These are phyloP conservation scores for Phytophthora foliorum DNA, from an alignment of 352 stramenopile genomes.

Conservation along the genomic window DNA sequence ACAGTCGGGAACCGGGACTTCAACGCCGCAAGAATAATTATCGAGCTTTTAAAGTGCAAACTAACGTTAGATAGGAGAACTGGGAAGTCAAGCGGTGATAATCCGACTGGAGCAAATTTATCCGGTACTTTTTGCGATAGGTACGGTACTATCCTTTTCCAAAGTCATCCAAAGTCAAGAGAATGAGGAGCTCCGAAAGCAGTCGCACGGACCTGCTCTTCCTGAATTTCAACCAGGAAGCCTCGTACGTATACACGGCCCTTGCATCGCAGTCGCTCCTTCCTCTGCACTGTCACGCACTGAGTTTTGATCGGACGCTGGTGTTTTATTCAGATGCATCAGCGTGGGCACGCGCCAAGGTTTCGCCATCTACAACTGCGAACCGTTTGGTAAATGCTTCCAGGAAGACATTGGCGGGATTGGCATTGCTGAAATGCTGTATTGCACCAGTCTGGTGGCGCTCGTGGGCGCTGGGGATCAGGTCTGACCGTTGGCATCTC, in stretches of 20 bases:
- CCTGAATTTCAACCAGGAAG: slow-evolving; percentile 94
- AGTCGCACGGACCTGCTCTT: slow-evolving; percentile 82
- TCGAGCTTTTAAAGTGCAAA: too few relatives aligned
- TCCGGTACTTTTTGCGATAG: too few relatives aligned
- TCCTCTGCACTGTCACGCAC: background rate
- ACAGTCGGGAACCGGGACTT: too few relatives aligned
- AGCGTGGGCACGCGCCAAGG: slow-evolving; percentile 89
- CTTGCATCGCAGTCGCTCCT: background rate
- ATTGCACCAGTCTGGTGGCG: slow-evolving; percentile 93
- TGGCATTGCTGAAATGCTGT: slow-evolving; percentile 94
- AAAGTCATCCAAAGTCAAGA: background rate
- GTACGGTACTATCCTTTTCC: background rate
- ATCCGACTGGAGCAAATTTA: too few relatives aligned
- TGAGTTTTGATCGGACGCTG: background rate
- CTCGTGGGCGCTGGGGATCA: slow-evolving; percentile 92
- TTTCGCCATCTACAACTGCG: slow-evolving; percentile 94
- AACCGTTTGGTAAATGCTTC: slow-evolving; percentile 93
- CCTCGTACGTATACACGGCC: slow-evolving; percentile 62
- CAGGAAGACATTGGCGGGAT: slow-evolving; percentile 90
- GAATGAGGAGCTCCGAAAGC: slow-evolving; percentile 57
- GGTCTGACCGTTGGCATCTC: slow-evolving; percentile 37
- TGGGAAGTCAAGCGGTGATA: too few relatives aligned
- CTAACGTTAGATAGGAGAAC: too few relatives aligned
- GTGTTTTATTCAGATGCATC: slow-evolving; percentile 77
- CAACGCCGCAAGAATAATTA: too few relatives aligned